Conservation (phyloP, 192 early-diverging fungal species). For the Thoreauomyces humboldtii region DNA sequence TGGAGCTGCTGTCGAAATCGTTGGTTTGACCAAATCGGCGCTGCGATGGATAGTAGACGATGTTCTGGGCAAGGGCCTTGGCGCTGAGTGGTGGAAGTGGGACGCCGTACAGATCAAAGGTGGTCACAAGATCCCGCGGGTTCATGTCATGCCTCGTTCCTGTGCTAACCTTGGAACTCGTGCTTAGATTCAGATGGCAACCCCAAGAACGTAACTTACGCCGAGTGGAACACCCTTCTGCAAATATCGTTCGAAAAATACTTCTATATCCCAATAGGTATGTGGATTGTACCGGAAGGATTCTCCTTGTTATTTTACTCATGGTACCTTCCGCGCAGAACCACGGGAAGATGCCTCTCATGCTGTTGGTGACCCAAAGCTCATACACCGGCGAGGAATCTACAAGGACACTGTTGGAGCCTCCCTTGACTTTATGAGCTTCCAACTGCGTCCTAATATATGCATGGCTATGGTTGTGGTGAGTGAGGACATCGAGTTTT, state of each 20-base stretch:
- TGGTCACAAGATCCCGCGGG: no score
- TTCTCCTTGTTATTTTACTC: not conserved
- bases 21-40: slow-evolving; percentile 81
- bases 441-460: slow-evolving; percentile 93
- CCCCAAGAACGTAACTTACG: slow-evolving; percentile 48
- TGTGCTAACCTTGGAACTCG: no score
- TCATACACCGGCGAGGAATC: slow-evolving; percentile 86
- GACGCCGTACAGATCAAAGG: slow-evolving; percentile 47
- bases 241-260: slow-evolving; percentile 78
- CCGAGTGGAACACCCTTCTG: slow-evolving; percentile 78
- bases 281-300: not conserved
- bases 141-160: no score
- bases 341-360: not conserved
- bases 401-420: slow-evolving; percentile 88
- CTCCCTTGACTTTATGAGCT: slow-evolving; percentile 73
- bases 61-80: slow-evolving; percentile 24
- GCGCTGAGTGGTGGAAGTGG: slow-evolving; percentile 31
- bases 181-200: not conserved
- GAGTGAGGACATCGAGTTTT: not conserved
- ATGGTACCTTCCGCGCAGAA: not conserved
- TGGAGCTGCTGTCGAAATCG: slow-evolving; percentile 88
- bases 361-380: slow-evolving; percentile 38
- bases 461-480: slow-evolving; percentile 84
- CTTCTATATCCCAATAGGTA: slow-evolving; percentile 88
- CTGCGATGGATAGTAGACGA: slow-evolving; percentile 75